phyloP scores from a whole-genome alignment of 2,329 filamentous ascomycete species.

The Hypoxylon sp. region DNA sequence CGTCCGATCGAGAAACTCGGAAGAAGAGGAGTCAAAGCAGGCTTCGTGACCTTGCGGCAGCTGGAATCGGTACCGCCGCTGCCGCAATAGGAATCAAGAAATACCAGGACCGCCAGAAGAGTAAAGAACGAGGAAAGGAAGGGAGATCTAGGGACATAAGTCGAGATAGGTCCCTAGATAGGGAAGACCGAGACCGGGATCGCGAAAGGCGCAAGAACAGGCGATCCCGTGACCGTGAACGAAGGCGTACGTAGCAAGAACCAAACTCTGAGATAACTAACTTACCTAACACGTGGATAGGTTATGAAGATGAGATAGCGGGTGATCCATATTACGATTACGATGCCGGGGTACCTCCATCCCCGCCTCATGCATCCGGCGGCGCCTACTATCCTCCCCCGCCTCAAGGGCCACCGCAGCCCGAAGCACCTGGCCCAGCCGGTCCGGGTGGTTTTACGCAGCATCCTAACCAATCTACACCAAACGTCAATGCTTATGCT shows the following conservation, averaged over 20 bases:
- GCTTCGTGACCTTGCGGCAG: constrained; percentile 69
- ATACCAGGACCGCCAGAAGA: constrained; percentile 66
- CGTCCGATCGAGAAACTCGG: constrained; percentile 55
- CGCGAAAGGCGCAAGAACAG: constrained; percentile 46
- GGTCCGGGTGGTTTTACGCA: constrained; percentile 49
- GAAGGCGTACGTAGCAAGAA: constrained; percentile 50
- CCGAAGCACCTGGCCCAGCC: constrained; percentile 21
- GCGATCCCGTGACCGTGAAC: constrained; percentile 57
- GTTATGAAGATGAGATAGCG: constrained; percentile 52
- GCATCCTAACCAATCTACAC: constrained; percentile 51
- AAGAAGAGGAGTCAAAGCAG: constrained; percentile 69
- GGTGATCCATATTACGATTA: constrained; percentile 48
- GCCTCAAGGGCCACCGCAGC: constrained; percentile 19
- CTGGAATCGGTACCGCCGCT: constrained; percentile 69
- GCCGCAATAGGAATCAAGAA: constrained; percentile 75
- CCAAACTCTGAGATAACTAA: background rate
- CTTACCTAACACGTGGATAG: constrained; percentile 44
- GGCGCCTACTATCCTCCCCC: constrained; percentile 51
- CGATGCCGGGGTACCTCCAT: constrained; percentile 47
- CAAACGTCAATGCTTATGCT: constrained; percentile 51
- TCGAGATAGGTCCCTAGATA: constrained; percentile 47
- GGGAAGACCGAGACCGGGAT: constrained; percentile 50
- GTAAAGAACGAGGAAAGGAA: constrained; percentile 55
- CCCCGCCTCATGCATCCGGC: constrained; percentile 52
- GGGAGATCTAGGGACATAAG: constrained; percentile 56